Conservation (phyloP, 495 filamentous ascomycete species). For the Penicillium ochrochloron region DNA sequence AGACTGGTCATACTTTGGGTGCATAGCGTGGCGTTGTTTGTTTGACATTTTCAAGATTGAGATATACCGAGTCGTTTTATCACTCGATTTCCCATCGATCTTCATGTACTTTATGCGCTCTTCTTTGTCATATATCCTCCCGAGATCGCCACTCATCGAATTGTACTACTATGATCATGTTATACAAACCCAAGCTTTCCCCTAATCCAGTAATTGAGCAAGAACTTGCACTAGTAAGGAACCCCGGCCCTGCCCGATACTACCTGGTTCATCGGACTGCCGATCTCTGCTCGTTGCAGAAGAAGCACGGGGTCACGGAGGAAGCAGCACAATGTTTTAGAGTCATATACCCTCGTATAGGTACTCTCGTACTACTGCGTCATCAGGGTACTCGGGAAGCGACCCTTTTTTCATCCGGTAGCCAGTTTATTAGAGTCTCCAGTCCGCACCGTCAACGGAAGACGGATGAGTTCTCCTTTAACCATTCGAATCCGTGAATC, state of each 20-base stretch:
- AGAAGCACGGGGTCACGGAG: background rate
- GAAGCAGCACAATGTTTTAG: background rate
- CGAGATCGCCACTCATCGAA: slow-evolving; percentile 50
- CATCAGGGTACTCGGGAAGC: background rate
- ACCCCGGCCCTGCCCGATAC: slow-evolving; percentile 2
- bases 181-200: background rate
- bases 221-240: background rate
- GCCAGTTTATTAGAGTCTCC: background rate
- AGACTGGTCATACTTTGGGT: slow-evolving; percentile 35
- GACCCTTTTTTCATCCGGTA: background rate
- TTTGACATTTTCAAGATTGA: slow-evolving; percentile 37
- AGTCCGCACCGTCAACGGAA: background rate
- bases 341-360: background rate
- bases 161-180: slow-evolving; percentile 12
- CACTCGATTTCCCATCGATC: slow-evolving; percentile 7
- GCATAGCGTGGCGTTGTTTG: slow-evolving; percentile 56
- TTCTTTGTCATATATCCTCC: slow-evolving; percentile 41
- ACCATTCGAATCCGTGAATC: background rate
- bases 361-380: background rate
- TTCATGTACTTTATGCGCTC: slow-evolving; percentile 34
- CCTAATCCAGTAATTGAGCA: background rate
- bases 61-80: slow-evolving; percentile 7
- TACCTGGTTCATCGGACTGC: slow-evolving; percentile 13
- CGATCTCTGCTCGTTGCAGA: slow-evolving; percentile 20
- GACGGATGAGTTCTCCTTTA: background rate